Conservation (phyloP, 2,329 filamentous ascomycete genomes). For the Colletotrichum godetiae region DNA sequence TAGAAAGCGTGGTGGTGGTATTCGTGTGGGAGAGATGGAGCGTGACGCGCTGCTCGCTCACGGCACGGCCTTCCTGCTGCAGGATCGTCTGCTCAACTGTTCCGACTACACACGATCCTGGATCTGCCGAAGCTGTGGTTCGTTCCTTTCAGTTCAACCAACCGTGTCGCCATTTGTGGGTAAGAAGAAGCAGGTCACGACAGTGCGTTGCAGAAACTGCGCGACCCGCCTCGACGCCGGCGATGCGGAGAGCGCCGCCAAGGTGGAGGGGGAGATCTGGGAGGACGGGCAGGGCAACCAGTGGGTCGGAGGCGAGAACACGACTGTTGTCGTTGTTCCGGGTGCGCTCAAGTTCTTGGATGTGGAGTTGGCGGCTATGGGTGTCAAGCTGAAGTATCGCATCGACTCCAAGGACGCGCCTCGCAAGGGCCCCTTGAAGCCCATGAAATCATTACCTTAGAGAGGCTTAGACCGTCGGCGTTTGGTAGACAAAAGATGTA, state of each 20-base stretch:
- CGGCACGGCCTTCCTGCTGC: constrained; percentile 92
- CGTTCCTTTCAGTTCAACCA: constrained; percentile 88
- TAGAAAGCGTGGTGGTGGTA: constrained; percentile 94
- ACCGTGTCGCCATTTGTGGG: constrained; percentile 74
- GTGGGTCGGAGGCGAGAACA: constrained; percentile 90
- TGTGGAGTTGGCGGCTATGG: constrained; percentile 96
- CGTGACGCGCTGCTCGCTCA: constrained; percentile 94
- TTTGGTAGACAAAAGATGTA: constrained; percentile 28
- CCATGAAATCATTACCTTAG: constrained; percentile 42
- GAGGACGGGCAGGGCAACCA: constrained; percentile 88
- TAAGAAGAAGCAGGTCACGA: constrained; percentile 74
- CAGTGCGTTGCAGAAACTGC: constrained; percentile 84
- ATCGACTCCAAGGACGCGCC: constrained; percentile 73
- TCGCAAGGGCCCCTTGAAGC: constrained; percentile 62
- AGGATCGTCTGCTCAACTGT: constrained; percentile 97
- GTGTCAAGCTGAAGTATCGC: constrained; percentile 89
- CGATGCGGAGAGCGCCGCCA: constrained; percentile 65
- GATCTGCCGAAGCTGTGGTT: constrained; percentile 90
- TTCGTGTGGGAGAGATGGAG: constrained; percentile 99
- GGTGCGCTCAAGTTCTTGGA: constrained; percentile 94
- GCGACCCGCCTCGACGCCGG: constrained; percentile 71
- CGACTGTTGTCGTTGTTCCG: constrained; percentile 90
- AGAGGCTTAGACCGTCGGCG: constrained; percentile 22
- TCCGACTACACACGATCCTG: constrained; percentile 91
- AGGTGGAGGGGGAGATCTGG: constrained; percentile 82